Conservation (phyloP, 176 grass and related monocot genomes). For the Triticum turgidum region DNA sequence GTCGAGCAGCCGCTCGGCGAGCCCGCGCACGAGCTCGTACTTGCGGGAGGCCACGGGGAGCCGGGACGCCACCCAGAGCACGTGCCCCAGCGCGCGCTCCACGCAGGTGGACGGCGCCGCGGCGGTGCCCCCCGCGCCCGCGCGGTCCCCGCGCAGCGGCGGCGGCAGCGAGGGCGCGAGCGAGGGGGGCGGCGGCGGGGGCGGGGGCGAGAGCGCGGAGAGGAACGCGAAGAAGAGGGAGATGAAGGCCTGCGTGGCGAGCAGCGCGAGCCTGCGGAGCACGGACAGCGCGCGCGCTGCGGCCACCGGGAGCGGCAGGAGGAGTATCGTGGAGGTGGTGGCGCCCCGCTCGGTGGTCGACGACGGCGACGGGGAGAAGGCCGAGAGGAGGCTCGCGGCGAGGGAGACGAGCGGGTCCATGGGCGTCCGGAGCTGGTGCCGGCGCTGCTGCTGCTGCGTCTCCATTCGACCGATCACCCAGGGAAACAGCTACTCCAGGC, state of each 20-base stretch:
- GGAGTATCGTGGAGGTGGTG: slow-evolving; percentile 22
- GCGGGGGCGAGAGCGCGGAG: slow-evolving; percentile 33
- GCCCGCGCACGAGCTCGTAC: slow-evolving; percentile 63
- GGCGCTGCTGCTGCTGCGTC: neutral
- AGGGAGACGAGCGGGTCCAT: slow-evolving; percentile 41
- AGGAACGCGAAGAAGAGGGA: slow-evolving; percentile 49
- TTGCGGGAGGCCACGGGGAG: slow-evolving; percentile 84
- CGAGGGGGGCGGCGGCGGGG: neutral
- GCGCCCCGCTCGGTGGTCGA: neutral
- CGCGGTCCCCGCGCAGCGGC: neutral
- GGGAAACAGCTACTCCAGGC: neutral
- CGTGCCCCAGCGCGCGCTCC: slow-evolving; percentile 65
- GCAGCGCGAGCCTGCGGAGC: slow-evolving; percentile 46
- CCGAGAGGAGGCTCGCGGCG: slow-evolving; percentile 27
- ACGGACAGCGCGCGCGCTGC: slow-evolving; percentile 34
- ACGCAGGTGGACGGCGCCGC: slow-evolving; percentile 26
- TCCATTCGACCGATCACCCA: slow-evolving; percentile 13
- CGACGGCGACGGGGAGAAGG: slow-evolving; percentile 4
- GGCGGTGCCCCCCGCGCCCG: neutral
- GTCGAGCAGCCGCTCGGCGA: slow-evolving; percentile 82
- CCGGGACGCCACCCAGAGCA: slow-evolving; percentile 56
- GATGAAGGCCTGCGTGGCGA: slow-evolving; percentile 40
- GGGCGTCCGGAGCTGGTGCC: slow-evolving; percentile 13
- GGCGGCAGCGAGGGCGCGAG: slow-evolving; percentile 17
- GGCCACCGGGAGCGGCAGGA: slow-evolving; percentile 23